phyloP scores from a whole-genome alignment of 1,284 basidiomycete genomes.

The Ustanciosporium gigantosporum region DNA sequence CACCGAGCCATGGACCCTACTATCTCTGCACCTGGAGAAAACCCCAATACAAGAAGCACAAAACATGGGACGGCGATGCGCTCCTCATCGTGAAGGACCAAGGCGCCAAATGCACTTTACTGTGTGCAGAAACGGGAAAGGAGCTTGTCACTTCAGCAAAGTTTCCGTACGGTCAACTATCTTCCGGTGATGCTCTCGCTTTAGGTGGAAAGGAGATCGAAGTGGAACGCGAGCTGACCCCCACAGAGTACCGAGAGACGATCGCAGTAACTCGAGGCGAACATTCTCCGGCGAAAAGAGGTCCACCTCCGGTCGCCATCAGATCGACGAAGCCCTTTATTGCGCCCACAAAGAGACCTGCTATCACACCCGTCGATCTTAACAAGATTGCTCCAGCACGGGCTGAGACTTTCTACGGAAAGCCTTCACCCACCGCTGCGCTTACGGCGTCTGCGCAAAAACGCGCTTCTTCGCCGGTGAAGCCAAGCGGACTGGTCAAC shows the following conservation, averaged over 20 bases:
- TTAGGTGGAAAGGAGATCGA: constrained; percentile 50
- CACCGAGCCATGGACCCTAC: constrained; percentile 24
- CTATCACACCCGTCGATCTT: constrained; percentile 30
- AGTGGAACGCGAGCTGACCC: constrained; percentile 26
- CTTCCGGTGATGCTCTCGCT: constrained; percentile 40
- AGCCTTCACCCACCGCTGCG: constrained; percentile 3
- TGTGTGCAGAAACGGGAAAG: constrained; percentile 45
- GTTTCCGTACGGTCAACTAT: constrained; percentile 24
- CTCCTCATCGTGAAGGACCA: constrained; percentile 49
- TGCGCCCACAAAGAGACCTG: constrained; percentile 15
- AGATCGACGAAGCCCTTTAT: constrained; percentile 23
- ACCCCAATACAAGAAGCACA: constrained; percentile 77
- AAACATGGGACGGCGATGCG: constrained; percentile 76
- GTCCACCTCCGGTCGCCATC: constrained; percentile 20
- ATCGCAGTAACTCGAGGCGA: constrained; percentile 25
- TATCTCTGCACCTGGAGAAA: constrained; percentile 65
- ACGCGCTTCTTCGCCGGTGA: neutral
- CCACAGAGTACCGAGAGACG: constrained; percentile 17
- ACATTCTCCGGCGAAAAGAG: constrained; percentile 16
- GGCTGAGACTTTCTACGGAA: constrained; percentile 36
- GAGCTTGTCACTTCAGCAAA: constrained; percentile 28
- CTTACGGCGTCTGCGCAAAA: too few relatives aligned
- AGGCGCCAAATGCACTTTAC: constrained; percentile 38
- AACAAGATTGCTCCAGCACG: constrained; percentile 25
- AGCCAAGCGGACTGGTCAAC: constrained; percentile 21